Evolutionary conservation across 2,329 filamentous ascomycete genomes (phyloP).

Genomic region (Exophiala sideris): DNA sequence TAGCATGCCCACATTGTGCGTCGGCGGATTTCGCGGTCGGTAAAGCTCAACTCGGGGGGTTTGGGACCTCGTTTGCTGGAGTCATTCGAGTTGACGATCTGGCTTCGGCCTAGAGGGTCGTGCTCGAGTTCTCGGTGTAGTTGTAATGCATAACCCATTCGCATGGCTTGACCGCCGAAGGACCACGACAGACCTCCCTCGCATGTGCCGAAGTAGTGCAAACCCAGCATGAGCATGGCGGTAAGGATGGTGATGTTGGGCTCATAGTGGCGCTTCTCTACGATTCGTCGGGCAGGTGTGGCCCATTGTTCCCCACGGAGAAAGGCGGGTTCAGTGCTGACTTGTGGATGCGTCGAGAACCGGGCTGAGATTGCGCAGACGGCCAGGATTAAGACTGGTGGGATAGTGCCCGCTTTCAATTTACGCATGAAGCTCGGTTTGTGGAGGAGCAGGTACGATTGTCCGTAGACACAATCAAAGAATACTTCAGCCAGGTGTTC

Average conservation of each 20-base stretch:
- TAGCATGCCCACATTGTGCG: constrained; percentile 99
- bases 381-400: constrained; percentile 86
- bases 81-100: constrained; percentile 32
- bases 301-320: constrained; percentile 91
- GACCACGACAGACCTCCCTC: constrained; percentile 96
- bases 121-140: constrained; percentile 86
- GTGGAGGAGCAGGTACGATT: constrained; percentile 89
- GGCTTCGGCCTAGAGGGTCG: constrained; percentile 65
- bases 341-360: constrained; percentile 83
- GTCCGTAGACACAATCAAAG: constrained; percentile 93
- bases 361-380: constrained; percentile 94
- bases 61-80: constrained; percentile 30
- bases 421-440: constrained; percentile 97
- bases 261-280: constrained; percentile 82
- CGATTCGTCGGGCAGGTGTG: constrained; percentile 78
- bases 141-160: constrained; percentile 95
- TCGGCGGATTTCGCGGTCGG: constrained; percentile 86
- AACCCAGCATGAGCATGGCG: constrained; percentile 78
- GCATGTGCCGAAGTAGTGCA: constrained; percentile 96
- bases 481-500: constrained; percentile 92
- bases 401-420: constrained; percentile 68
- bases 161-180: constrained; percentile 86
- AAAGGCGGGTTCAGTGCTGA: constrained; percentile 74
- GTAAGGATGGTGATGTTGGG: constrained; percentile 95
- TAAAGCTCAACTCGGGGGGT: constrained; percentile 71